These are phyloP conservation scores for Biscutella laevigata DNA, from an alignment of 441 rosid genomes.

Conservation along the genomic window DNA sequence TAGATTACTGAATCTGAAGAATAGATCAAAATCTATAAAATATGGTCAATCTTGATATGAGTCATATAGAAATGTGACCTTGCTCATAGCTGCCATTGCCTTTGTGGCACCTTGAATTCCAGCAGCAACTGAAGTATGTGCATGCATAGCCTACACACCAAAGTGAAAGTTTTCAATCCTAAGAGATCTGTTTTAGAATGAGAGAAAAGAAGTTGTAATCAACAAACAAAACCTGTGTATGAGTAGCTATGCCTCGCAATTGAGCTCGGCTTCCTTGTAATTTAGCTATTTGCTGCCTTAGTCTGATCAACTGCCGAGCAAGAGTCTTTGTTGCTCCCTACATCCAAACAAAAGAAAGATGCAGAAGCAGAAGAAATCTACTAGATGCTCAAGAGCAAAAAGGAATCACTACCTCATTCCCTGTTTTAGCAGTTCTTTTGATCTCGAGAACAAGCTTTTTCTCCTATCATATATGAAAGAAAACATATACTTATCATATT, in stretches of 20 bases:
- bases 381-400: not conserved
- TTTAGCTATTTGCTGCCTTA: constrained; percentile 79
- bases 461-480: constrained; percentile 43
- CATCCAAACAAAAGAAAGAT: constrained; percentile 4
- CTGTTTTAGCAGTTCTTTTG: constrained; percentile 82
- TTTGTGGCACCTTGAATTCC: constrained; percentile 86
- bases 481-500: too few species aligned
- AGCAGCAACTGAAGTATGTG: constrained; percentile 82
- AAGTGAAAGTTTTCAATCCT: constrained; percentile 19
- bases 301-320: constrained; percentile 72
- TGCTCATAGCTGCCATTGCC: constrained; percentile 83
- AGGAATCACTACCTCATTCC: constrained; percentile 59
- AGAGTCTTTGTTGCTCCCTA: constrained; percentile 79
- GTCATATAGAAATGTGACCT: constrained; percentile 37
- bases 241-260: constrained; percentile 92
- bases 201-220: not conserved
- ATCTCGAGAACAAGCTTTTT: constrained; percentile 90
- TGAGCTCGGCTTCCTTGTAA: constrained; percentile 94
- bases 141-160: constrained; percentile 72
- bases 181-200: not conserved
- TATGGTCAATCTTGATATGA: not conserved
- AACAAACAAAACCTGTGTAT: constrained; percentile 72
- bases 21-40: not conserved
- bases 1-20: not conserved
- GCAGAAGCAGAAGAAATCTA: not conserved